Evolutionary conservation across 2,329 filamentous ascomycete genomes (phyloP).

Genomic region (Trichoderma arundinaceum): DNA sequence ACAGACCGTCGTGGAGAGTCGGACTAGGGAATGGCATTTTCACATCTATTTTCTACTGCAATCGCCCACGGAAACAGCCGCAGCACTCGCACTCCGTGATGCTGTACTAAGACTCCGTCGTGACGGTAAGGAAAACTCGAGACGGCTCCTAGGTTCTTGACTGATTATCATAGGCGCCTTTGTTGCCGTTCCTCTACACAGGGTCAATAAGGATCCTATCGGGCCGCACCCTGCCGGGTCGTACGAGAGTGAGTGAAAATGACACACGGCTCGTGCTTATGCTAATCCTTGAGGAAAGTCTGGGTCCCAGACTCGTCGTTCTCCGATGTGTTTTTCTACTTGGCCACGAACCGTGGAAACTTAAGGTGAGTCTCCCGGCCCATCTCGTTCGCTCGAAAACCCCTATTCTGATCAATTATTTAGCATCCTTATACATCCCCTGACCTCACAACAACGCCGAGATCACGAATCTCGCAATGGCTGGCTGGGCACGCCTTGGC

Average conservation of each 20-base stretch:
- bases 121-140: slow-evolving; percentile 36
- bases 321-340: slow-evolving; percentile 45
- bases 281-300: slow-evolving; percentile 34
- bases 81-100: slow-evolving; percentile 44
- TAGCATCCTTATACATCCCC: slow-evolving; percentile 43
- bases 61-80: slow-evolving; percentile 42
- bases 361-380: slow-evolving; percentile 35
- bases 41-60: slow-evolving; percentile 45
- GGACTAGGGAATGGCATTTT: slow-evolving; percentile 45
- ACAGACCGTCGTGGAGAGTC: slow-evolving; percentile 40
- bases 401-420: not conserved
- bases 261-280: not conserved
- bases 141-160: not conserved
- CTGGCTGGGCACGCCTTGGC: slow-evolving; percentile 45
- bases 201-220: slow-evolving; percentile 44
- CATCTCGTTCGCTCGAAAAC: not conserved
- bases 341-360: slow-evolving; percentile 42
- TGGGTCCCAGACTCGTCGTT: slow-evolving; percentile 46
- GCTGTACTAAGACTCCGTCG: slow-evolving; percentile 43
- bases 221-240: slow-evolving; percentile 45
- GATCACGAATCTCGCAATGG: slow-evolving; percentile 44
- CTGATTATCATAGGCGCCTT: slow-evolving; percentile 40
- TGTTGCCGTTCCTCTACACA: slow-evolving; percentile 43
- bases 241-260: slow-evolving; percentile 42
- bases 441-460: slow-evolving; percentile 41